These are phyloP conservation scores for Vanderwaltozyma verrucispora DNA, from an alignment of 805 yeast species.

Conservation along the genomic window DNA sequence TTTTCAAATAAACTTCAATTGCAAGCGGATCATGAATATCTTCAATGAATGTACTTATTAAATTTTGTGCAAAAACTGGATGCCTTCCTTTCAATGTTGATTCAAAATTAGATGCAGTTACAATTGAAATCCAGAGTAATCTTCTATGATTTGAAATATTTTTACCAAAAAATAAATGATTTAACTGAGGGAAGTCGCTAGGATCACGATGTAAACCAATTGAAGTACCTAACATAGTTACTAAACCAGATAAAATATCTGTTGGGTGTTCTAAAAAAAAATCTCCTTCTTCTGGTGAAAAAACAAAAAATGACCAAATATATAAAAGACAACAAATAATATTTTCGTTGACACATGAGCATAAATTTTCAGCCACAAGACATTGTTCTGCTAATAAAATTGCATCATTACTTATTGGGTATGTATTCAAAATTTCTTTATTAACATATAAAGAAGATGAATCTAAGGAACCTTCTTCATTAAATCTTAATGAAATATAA, in stretches of 20 bases:
- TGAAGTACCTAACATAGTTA: constrained; percentile 22
- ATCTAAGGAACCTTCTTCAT: constrained; percentile 8
- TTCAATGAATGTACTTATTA: constrained; percentile 13
- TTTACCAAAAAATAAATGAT: constrained; percentile 5
- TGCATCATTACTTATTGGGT: constrained; percentile 20
- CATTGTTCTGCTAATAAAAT: constrained; percentile 21
- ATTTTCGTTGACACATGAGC: constrained; percentile 26
- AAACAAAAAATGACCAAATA: constrained; percentile 26
- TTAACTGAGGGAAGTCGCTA: constrained; percentile 19
- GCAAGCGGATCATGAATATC: constrained; percentile 12
- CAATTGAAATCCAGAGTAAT: constrained; percentile 22
- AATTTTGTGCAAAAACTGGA: constrained; percentile 8
- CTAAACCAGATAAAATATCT: constrained; percentile 23
- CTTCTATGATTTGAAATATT: constrained; percentile 23
- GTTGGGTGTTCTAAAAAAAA: constrained; percentile 27
- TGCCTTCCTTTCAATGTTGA: constrained; percentile 26
- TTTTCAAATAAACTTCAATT: constrained; percentile 12
- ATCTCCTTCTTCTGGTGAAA: constrained; percentile 29
- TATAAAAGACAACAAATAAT: constrained; percentile 22
- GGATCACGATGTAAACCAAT: constrained; percentile 29
- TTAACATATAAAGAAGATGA: constrained; percentile 6
- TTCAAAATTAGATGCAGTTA: constrained; percentile 19
- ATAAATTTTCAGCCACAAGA: constrained; percentile 22
- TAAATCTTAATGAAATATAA: constrained; percentile 17
- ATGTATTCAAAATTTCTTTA: constrained; percentile 12